phyloP scores from a whole-genome alignment of 2,329 filamentous ascomycete genomes.

The Cercospora beticola region DNA sequence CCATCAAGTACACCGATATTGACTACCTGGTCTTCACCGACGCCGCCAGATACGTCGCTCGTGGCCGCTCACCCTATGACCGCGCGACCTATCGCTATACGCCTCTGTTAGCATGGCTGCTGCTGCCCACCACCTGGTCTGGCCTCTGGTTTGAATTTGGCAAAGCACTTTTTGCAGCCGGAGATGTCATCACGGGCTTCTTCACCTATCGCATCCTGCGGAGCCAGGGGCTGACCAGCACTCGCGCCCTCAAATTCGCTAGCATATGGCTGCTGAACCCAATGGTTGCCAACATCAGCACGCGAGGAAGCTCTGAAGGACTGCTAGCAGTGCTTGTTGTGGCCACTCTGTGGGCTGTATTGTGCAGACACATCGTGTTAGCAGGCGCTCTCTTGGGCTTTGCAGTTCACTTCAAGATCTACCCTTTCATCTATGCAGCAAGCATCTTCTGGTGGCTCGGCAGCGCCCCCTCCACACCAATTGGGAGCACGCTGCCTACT shows the following conservation, averaged over 20 bases:
- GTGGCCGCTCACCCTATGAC: slow-evolving; percentile 73
- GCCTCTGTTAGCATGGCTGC: slow-evolving; percentile 85
- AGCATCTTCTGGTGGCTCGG: slow-evolving; percentile 81
- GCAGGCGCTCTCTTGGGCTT: slow-evolving; percentile 77
- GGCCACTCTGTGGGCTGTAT: slow-evolving; percentile 77
- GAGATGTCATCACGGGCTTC: slow-evolving; percentile 83
- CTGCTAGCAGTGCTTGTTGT: slow-evolving; percentile 82
- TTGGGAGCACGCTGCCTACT: background rate
- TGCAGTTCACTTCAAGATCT: slow-evolving; percentile 96
- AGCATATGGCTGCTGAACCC: slow-evolving; percentile 93
- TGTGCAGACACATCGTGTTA: slow-evolving; percentile 60
- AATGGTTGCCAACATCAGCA: slow-evolving; percentile 97
- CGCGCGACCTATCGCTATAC: slow-evolving; percentile 97
- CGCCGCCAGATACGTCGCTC: slow-evolving; percentile 73
- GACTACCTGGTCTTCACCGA: slow-evolving; percentile 99
- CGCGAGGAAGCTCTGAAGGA: slow-evolving; percentile 89
- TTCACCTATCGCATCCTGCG: slow-evolving; percentile 62
- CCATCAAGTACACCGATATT: slow-evolving; percentile 97
- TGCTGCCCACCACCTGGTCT: slow-evolving; percentile 72
- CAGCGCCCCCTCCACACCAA: background rate
- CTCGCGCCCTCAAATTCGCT: slow-evolving; percentile 70
- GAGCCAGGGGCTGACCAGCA: slow-evolving; percentile 46
- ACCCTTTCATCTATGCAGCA: slow-evolving; percentile 91
- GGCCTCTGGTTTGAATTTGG: slow-evolving; percentile 74
- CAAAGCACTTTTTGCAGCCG: slow-evolving; percentile 79